These are phyloP conservation scores for Thalassiosira mediterranea DNA, from an alignment of 352 stramenopile species.

Conservation along the genomic window DNA sequence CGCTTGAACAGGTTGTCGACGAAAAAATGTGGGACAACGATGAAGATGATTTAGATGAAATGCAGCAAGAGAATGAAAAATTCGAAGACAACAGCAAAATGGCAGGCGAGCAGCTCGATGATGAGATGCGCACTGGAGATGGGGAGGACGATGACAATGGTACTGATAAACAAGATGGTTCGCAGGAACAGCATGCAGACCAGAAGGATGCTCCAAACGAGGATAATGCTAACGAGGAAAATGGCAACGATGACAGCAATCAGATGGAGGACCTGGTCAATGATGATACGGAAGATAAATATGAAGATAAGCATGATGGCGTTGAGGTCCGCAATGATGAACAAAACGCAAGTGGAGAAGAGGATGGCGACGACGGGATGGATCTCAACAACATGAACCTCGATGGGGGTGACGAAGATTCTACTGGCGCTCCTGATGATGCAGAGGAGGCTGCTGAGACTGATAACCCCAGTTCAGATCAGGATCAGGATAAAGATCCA, in stretches of 20 bases:
- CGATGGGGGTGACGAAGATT: constrained; percentile 59
- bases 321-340: constrained; percentile 91
- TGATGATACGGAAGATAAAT: constrained; percentile 93
- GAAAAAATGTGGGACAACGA: constrained; percentile 98
- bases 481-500: constrained; percentile 30
- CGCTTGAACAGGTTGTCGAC: constrained; percentile 96
- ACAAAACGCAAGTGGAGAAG: constrained; percentile 73
- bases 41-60: constrained; percentile 81
- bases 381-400: constrained; percentile 59
- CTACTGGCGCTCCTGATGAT: constrained; percentile 53
- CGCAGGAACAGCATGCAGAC: constrained; percentile 42
- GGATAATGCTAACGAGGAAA: constrained; percentile 17
- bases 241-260: constrained; percentile 70
- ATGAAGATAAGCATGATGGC: constrained; percentile 87
- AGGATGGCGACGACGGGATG: constrained; percentile 61
- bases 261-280: constrained; percentile 93
- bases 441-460: constrained; percentile 23
- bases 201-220: constrained; percentile 44
- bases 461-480: constrained; percentile 22
- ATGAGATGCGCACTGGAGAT: constrained; percentile 88
- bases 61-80: constrained; percentile 87
- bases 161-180: constrained; percentile 42
- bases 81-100: constrained; percentile 89
- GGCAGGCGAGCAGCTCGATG: constrained; percentile 84
- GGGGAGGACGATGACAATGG: constrained; percentile 69